phyloP scores from a whole-genome alignment of 1,284 basidiomycete species.

The Quambalaria eucalypti region DNA sequence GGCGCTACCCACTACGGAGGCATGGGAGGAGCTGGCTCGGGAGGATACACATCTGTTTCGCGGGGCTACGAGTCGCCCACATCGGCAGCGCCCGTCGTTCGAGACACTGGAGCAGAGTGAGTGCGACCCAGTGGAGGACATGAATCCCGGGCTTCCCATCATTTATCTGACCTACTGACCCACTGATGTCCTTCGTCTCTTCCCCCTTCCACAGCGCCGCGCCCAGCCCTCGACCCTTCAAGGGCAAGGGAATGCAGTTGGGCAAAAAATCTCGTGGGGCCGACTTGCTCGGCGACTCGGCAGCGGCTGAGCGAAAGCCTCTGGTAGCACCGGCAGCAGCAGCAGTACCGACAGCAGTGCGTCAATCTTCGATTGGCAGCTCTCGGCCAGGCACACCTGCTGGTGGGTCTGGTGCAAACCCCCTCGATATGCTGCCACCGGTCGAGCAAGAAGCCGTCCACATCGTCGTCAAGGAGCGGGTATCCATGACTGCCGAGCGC shows the following conservation, averaged over 20 bases:
- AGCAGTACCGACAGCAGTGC: slow-evolving; percentile 47
- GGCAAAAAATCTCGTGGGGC: slow-evolving; percentile 84
- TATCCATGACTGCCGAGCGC: slow-evolving; percentile 70
- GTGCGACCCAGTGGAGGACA: background rate
- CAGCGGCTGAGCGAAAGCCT: slow-evolving; percentile 50
- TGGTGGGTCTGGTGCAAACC: slow-evolving; percentile 52
- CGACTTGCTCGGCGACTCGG: slow-evolving; percentile 62
- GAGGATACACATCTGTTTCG: slow-evolving; percentile 14
- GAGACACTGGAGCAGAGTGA: slow-evolving; percentile 8
- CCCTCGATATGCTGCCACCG: slow-evolving; percentile 55
- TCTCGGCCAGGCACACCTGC: slow-evolving; percentile 52
- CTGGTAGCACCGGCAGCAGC: slow-evolving; percentile 50
- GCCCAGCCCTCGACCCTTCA: slow-evolving; percentile 63
- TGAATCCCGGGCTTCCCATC: background rate
- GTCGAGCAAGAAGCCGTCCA: slow-evolving; percentile 76
- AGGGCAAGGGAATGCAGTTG: slow-evolving; percentile 94
- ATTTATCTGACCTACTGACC: background rate
- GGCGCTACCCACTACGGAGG: slow-evolving; percentile 6
- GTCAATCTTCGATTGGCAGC: slow-evolving; percentile 39
- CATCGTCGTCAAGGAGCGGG: slow-evolving; percentile 70
- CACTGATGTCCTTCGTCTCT: slow-evolving; percentile 3
- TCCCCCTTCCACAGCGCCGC: slow-evolving; percentile 8
- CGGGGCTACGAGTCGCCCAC: slow-evolving; percentile 31
- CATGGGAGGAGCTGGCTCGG: slow-evolving; percentile 6
- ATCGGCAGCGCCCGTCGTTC: slow-evolving; percentile 24